Conservation (phyloP, 441 rosid species). For the Sinapis alba region DNA sequence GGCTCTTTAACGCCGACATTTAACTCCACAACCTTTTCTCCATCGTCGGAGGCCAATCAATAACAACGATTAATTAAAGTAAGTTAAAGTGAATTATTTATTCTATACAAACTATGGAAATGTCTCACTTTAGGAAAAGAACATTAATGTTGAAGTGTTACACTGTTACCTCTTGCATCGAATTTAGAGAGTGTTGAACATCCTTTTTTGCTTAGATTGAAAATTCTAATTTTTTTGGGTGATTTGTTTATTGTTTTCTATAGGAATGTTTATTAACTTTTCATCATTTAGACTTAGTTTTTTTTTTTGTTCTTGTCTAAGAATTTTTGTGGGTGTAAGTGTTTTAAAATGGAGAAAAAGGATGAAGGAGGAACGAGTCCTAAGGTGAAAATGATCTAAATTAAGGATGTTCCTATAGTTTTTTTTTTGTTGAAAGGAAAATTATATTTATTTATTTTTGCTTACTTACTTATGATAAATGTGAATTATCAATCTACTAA, state of each 20-base stretch:
- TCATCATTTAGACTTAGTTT: background rate
- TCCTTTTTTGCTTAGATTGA: background rate
- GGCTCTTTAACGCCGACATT: conserved; percentile 60
- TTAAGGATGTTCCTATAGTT: conserved; percentile 2
- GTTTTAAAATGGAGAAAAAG: conserved; percentile 10
- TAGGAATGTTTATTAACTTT: background rate
- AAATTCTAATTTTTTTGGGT: background rate
- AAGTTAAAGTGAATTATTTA: background rate
- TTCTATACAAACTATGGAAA: background rate
- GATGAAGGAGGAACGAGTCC: conserved; percentile 35
- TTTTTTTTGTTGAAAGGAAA: no score
- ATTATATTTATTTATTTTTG: no score
- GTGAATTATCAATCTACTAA: background rate
- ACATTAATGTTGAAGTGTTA: no score
- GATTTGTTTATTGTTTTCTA: background rate
- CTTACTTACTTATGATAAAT: background rate
- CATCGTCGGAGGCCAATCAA: background rate
- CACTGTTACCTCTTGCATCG: conserved; percentile 38
- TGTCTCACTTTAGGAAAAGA: background rate
- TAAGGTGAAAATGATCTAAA: conserved; percentile 23
- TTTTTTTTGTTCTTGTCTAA: background rate
- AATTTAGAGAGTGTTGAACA: conserved; percentile 24
- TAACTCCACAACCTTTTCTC: conserved; percentile 42
- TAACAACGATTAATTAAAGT: background rate
- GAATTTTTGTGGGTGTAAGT: conserved; percentile 17